Evolutionary conservation across 208 protist genomes (phyloP), one percentile per base, ranked within the genome.

Genomic region (Herpetomonas tarakana): DNA sequence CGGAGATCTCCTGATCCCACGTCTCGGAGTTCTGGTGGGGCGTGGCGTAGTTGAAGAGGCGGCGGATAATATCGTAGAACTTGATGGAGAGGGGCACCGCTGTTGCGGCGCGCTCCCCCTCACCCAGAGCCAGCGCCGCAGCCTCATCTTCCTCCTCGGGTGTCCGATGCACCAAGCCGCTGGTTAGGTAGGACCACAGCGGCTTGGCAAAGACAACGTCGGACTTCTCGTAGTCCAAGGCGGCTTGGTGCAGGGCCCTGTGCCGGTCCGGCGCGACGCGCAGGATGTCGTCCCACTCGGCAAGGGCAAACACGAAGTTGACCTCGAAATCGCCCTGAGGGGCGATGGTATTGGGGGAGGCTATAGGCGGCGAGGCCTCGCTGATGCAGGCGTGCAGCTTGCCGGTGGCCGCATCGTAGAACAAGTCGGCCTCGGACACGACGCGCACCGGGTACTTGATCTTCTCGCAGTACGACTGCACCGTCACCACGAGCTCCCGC

Each of bases 131-230:
- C 26, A 12, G 21, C 26, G 39, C 52, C 44, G 30, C 41, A 38
- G 18, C 55, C 7, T 22, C 22, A n/a, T 24, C 41, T 26, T 46
- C 30, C 21, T 55, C 41, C 22, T 49, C 41, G 29, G 65, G 65
- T 25, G 47, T 62, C 24, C 52, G 54, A 55, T 81, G 71, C 30
- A 84, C 44, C 21, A 66, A 11, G 14, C 84, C 84, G 7, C 67
- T 70, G 73, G 72, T 81, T 29, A 91, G 68, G 60, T 74, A 72
- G 12, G 65, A 63, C 81, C 84, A 91, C 22, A 91, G 56, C 19
- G 84, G 84, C 65, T 87, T 83, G 19, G 80, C 84, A 64, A 91
- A 91, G 25, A 87, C 75, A 2, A 91, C 81, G 56, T 91, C 80
- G 25, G 77, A 53, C 18, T 27, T 25, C 18, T 47, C 44, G 9